A percentile compares a stretch with the other conserved stretches of the same genome.
Conservation (phyloP, 2,329 filamentous ascomycete genomes). For the Aureobasidium sp. region DNA sequence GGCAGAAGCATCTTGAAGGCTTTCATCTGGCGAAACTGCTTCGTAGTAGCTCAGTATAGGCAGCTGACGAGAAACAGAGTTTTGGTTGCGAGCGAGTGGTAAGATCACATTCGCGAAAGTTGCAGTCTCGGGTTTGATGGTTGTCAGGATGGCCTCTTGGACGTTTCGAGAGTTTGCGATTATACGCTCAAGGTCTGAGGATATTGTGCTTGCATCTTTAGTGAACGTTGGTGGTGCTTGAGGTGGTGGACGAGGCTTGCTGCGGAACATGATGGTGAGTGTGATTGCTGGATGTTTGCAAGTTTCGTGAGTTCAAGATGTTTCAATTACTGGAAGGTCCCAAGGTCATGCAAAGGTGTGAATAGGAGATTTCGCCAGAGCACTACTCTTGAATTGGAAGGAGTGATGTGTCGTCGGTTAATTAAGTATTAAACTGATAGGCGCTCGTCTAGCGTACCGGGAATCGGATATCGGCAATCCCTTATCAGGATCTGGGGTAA, state of each 20-base stretch:
- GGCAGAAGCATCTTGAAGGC: slow-evolving; percentile 43
- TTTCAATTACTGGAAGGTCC: accelerated
- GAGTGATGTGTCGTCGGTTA: background rate
- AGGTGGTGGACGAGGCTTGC: slow-evolving; percentile 45
- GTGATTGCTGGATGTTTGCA: background rate
- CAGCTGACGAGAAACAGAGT: slow-evolving; percentile 42
- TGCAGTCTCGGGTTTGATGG: slow-evolving; percentile 49
- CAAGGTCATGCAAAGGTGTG: background rate
- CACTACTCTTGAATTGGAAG: background rate
- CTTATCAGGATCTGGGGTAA: background rate
- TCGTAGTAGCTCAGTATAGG: slow-evolving; percentile 52
- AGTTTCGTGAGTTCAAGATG: background rate
- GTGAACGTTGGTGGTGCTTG: slow-evolving; percentile 73
- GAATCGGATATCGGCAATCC: background rate
- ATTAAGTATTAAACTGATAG: background rate
- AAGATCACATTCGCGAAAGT: slow-evolving; percentile 51
- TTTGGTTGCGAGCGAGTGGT: slow-evolving; percentile 62
- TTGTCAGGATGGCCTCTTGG: slow-evolving; percentile 60
- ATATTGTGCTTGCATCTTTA: slow-evolving; percentile 52
- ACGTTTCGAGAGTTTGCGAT: slow-evolving; percentile 25
- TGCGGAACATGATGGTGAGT: background rate
- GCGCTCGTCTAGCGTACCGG: background rate
- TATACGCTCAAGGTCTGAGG: slow-evolving; percentile 50
- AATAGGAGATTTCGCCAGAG: background rate
- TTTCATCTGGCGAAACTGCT: slow-evolving; percentile 42